Evolutionary conservation across 495 filamentous ascomycete genomes (phyloP).

Genomic region (Parachaetomium inaequale): DNA sequence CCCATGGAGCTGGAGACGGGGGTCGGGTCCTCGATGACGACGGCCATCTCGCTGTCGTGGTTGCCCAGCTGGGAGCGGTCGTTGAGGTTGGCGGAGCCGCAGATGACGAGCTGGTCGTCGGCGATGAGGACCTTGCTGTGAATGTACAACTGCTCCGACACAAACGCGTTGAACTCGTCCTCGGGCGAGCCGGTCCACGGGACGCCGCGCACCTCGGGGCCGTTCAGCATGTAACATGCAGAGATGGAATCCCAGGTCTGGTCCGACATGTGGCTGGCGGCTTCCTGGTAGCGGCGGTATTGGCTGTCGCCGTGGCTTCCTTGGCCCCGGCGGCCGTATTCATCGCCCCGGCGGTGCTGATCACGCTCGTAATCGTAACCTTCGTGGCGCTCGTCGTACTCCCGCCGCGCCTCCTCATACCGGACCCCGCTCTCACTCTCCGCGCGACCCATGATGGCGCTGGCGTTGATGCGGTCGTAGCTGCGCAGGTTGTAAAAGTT

Average conservation of each 20-base stretch:
- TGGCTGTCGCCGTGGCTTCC: conserved; percentile 41
- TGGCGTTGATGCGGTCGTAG: conserved; percentile 85
- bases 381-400: conserved; percentile 56
- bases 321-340: no score
- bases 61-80: conserved; percentile 87
- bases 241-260: conserved; percentile 72
- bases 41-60: conserved; percentile 61
- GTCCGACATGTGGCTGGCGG: conserved; percentile 51
- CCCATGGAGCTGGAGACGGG: conserved; percentile 68
- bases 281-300: conserved; percentile 63
- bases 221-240: conserved; percentile 80
- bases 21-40: conserved; percentile 57
- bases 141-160: conserved; percentile 90
- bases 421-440: conserved; percentile 66
- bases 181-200: conserved; percentile 75
- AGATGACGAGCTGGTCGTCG: conserved; percentile 84
- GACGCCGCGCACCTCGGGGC: conserved; percentile 67
- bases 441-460: conserved; percentile 56
- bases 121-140: conserved; percentile 93
- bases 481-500: conserved; percentile 93
- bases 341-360: background rate
- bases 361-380: conserved; percentile 27
- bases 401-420: conserved; percentile 66
- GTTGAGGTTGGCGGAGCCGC: conserved; percentile 91
- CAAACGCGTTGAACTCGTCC: conserved; percentile 81